phyloP scores from a whole-genome alignment of 2,329 filamentous ascomycete species.

The Verticillium tricorpus region DNA sequence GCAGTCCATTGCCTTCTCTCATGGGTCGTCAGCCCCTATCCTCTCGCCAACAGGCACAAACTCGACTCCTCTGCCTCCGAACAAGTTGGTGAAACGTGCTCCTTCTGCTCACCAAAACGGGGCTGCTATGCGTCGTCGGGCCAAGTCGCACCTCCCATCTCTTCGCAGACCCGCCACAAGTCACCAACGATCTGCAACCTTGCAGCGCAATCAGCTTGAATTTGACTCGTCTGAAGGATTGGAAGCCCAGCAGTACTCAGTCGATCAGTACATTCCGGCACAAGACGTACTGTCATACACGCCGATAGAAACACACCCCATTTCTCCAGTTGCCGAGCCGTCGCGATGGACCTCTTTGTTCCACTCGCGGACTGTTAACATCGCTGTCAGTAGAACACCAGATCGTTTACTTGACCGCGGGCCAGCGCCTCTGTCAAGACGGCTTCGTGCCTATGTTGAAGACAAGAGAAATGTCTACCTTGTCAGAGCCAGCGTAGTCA shows the following conservation, averaged over 20 bases:
- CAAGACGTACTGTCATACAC: neutral
- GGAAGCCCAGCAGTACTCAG: slow-evolving; percentile 10
- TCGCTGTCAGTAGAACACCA: slow-evolving; percentile 19
- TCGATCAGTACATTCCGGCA: slow-evolving; percentile 6
- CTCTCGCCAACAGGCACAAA: slow-evolving; percentile 35
- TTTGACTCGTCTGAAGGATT: slow-evolving; percentile 15
- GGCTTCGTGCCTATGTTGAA: slow-evolving; percentile 23
- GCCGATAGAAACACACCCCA: neutral
- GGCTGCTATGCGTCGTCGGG: slow-evolving; percentile 38
- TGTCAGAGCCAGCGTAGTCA: slow-evolving; percentile 12
- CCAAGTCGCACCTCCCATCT: slow-evolving; percentile 58
- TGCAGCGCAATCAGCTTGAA: slow-evolving; percentile 48
- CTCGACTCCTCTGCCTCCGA: slow-evolving; percentile 51
- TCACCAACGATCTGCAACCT: slow-evolving; percentile 69
- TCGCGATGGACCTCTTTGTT: slow-evolving; percentile 54
- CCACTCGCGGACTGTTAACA: slow-evolving; percentile 35
- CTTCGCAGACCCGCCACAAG: slow-evolving; percentile 73
- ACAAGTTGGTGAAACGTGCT: slow-evolving; percentile 74
- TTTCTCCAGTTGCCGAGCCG: slow-evolving; percentile 6
- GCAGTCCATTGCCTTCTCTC: slow-evolving; percentile 60
- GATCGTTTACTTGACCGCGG: slow-evolving; percentile 24
- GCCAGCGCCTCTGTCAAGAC: slow-evolving; percentile 16
- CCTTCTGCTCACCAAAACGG: slow-evolving; percentile 49
- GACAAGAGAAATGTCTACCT: slow-evolving; percentile 18
- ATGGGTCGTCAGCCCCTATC: slow-evolving; percentile 64